Conservation (phyloP, 2,329 filamentous ascomycete species). For the Truncatella angustata region DNA sequence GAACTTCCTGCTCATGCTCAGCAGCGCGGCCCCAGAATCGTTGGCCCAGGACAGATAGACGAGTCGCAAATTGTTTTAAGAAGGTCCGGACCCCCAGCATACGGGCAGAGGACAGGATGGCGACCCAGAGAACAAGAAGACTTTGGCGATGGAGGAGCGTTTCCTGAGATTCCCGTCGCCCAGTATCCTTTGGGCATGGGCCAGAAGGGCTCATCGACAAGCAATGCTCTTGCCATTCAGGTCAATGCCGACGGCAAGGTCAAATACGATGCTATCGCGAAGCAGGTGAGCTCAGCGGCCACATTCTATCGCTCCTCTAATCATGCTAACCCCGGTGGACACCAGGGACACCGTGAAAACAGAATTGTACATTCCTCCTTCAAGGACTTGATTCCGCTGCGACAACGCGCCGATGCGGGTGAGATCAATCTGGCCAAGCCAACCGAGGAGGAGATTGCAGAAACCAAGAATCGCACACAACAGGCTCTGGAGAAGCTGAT, state of each 20-base stretch:
- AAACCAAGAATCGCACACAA: slow-evolving; percentile 84
- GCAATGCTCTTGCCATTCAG: slow-evolving; percentile 88
- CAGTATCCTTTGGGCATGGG: slow-evolving; percentile 98
- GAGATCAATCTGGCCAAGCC: slow-evolving; percentile 86
- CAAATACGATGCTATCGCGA: slow-evolving; percentile 93
- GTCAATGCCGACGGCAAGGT: slow-evolving; percentile 90
- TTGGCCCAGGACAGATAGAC: slow-evolving; percentile 77
- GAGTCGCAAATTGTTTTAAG: slow-evolving; percentile 80
- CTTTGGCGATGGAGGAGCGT: slow-evolving; percentile 93
- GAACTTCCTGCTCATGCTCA: slow-evolving; percentile 70
- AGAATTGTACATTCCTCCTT: slow-evolving; percentile 92
- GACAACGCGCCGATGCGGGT: slow-evolving; percentile 88
- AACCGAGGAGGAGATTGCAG: slow-evolving; percentile 78
- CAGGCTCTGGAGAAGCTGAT: slow-evolving; percentile 81
- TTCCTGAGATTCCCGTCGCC: slow-evolving; percentile 88
- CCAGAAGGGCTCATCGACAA: slow-evolving; percentile 68
- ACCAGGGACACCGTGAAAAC: slow-evolving; percentile 74
- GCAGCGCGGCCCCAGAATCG: slow-evolving; percentile 77
- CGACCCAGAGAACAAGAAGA: slow-evolving; percentile 85
- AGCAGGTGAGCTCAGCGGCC: slow-evolving; percentile 34
- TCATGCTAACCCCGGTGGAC: not conserved
- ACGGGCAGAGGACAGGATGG: slow-evolving; percentile 87
- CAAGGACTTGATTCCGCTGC: slow-evolving; percentile 91
- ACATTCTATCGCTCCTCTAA: not conserved
- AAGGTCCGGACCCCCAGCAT: slow-evolving; percentile 81